Base-by-base conservation (phyloP, 1,284 basidiomycete species). In the Ustilago vetiveriae region DNA sequence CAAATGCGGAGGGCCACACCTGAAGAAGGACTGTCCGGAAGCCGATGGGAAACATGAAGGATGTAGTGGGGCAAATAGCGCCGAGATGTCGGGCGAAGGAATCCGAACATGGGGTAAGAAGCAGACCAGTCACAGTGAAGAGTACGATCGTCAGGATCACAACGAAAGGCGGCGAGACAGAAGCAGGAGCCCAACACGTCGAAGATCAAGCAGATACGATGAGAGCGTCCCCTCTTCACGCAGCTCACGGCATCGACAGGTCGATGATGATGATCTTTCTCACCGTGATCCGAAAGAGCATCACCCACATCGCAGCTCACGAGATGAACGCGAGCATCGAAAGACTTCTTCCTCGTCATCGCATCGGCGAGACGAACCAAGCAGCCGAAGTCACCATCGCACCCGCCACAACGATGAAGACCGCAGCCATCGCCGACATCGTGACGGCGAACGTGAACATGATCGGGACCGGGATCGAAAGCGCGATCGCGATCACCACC, bases 1-100 rank as follows among this genome's bases (percentile, higher is more conserved):
- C 85, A 82, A 88, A 43, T 98, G 94, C 36, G 82, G 82, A 2
- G 78, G 74, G 0, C 57, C 65, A 17, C 77, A 82, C 66, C 58
- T 78, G 58, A 80, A 76, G 50, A 64, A 54, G n/a, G 80, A 82
- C 50, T 82, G 81, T 50, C 80, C 81, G 0, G 55, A 76, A 48
- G 42, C 59, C 0, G 52, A 24, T 26, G 55, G 58, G 13, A 56
- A 22, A 3, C 37, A 43, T 0, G 69, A 55, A 23, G 54, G 33
- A 16, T 47, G 39, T 17, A 57, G 52, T 33, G 57, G 65, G 5
- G 41, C 50, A 26, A 60, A 58, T 22, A 27, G 48, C 7, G 40
- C 40, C 3, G 26, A 41, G 10, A 16, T 42, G 16, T 35, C 23
- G 39, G 22, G 43, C 4, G 42, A 44, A 19, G 37, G 21, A 16